A percentile compares a stretch with the other conserved stretches of the same genome.
phyloP scores from a whole-genome alignment of 2,329 filamentous ascomycete genomes.

The Lojkania enalia region DNA sequence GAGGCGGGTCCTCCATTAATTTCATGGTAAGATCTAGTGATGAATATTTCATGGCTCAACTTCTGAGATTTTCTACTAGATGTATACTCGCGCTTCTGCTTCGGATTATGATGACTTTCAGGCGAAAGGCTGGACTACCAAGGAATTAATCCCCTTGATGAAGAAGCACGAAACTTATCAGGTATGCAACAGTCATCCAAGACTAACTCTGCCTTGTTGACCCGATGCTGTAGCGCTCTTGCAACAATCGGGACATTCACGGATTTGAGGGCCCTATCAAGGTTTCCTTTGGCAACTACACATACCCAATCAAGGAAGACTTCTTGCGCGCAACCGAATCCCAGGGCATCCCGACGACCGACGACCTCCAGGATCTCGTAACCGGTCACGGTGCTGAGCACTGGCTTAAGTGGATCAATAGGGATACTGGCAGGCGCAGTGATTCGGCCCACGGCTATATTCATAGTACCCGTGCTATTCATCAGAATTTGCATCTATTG shows the following conservation, averaged over 20 bases:
- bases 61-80: conserved; percentile 46
- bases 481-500: conserved; percentile 71
- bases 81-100: conserved; percentile 73
- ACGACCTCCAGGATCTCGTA: conserved; percentile 73
- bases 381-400: conserved; percentile 74
- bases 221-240: conserved; percentile 31
- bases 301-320: conserved; percentile 80
- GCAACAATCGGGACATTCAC: conserved; percentile 65
- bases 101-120: conserved; percentile 80
- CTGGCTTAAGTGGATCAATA: conserved; percentile 86
- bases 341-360: conserved; percentile 73
- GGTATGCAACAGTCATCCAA: conserved; percentile 7
- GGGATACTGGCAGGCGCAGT: conserved; percentile 68
- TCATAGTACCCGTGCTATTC: conserved; percentile 71
- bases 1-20: conserved; percentile 75
- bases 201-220: background rate
- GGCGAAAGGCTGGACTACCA: conserved; percentile 76
- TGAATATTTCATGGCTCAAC: background rate
- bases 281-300: conserved; percentile 77
- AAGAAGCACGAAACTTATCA: conserved; percentile 82
- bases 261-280: conserved; percentile 81
- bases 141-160: conserved; percentile 76
- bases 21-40: conserved; percentile 61
- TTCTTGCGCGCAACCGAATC: conserved; percentile 73
- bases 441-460: conserved; percentile 79